A percentile compares a stretch with the other conserved stretches of the same genome.
Evolutionary conservation across 1,284 basidiomycete species (phyloP).

Genomic region (Cerrena zonata): DNA sequence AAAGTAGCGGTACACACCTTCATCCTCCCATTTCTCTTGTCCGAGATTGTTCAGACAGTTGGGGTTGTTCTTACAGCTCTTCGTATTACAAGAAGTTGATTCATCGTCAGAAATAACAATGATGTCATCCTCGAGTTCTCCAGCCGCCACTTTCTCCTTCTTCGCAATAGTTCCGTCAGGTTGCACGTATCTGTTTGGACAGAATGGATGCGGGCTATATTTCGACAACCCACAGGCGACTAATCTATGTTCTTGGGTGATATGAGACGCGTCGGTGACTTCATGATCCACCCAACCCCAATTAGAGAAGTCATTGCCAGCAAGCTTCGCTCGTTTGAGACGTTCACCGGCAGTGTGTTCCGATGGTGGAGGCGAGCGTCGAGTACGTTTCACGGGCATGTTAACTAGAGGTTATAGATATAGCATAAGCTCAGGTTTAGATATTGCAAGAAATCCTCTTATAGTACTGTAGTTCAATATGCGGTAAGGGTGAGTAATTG

Average conservation of each 20-base stretch:
- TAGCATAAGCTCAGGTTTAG: too few relatives aligned
- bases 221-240: conserved; percentile 62
- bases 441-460: too few relatives aligned
- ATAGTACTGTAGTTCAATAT: too few relatives aligned
- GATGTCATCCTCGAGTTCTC: conserved; percentile 52
- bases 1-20: conserved; percentile 36
- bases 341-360: conserved; percentile 55
- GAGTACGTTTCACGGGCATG: conserved; percentile 62
- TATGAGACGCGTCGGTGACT: conserved; percentile 46
- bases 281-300: conserved; percentile 79
- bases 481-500: too few relatives aligned
- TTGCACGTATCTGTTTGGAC: conserved; percentile 46
- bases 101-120: conserved; percentile 69
- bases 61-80: conserved; percentile 66
- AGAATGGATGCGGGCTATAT: conserved; percentile 43
- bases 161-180: conserved; percentile 6
- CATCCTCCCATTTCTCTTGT: conserved; percentile 69
- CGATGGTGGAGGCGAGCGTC: conserved; percentile 44
- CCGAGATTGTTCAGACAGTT: conserved; percentile 83
- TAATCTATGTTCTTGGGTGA: conserved; percentile 59
- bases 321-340: conserved; percentile 51
- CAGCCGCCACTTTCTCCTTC: conserved; percentile 18
- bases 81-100: conserved; percentile 50
- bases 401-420: background rate
- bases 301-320: conserved; percentile 40